A percentile compares a stretch with the other conserved stretches of the same genome.
These are phyloP conservation scores for Suhomyces xylopsoci DNA, from an alignment of 805 yeast species.

Conservation along the genomic window DNA sequence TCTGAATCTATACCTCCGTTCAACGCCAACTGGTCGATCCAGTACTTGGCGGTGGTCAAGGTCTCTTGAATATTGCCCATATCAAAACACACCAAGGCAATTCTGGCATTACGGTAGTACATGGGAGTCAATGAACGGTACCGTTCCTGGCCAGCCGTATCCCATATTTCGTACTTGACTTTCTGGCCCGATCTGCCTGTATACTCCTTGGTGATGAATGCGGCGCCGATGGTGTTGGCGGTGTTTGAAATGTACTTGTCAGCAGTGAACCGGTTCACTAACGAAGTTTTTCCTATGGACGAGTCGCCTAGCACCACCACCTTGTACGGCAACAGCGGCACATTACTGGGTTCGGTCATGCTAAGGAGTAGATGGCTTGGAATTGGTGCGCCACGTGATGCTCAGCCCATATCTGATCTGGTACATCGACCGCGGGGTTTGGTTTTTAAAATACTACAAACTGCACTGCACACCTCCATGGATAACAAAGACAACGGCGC, in stretches of 20 bases:
- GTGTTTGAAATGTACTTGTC: conserved; percentile 72
- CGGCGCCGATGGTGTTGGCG: conserved; percentile 98
- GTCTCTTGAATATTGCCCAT: conserved; percentile 47
- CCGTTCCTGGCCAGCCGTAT: conserved; percentile 87
- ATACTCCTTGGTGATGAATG: conserved; percentile 76
- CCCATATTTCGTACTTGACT: conserved; percentile 77
- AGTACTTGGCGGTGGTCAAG: conserved; percentile 72
- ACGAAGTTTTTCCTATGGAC: conserved; percentile 65
- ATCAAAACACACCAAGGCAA: conserved; percentile 86
- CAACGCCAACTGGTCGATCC: conserved; percentile 76
- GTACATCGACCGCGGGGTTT: conserved; percentile 1
- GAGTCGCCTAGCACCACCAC: conserved; percentile 51
- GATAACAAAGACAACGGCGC: background rate
- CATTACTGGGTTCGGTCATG: conserved; percentile 3
- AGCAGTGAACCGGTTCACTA: conserved; percentile 74
- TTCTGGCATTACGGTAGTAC: conserved; percentile 43
- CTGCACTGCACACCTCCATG: background rate
- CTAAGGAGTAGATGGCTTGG: background rate
- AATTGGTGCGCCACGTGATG: background rate
- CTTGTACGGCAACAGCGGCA: conserved; percentile 29
- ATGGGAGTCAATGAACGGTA: conserved; percentile 44
- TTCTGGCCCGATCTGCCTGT: conserved; percentile 21
- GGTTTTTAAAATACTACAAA: background rate
- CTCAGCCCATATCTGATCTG: background rate
- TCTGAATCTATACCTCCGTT: conserved; percentile 17